A percentile compares a stretch with the other conserved stretches of the same genome.
Evolutionary conservation across 75 land plant genomes (phyloP).

Genomic region (Cupressus sempervirens): DNA sequence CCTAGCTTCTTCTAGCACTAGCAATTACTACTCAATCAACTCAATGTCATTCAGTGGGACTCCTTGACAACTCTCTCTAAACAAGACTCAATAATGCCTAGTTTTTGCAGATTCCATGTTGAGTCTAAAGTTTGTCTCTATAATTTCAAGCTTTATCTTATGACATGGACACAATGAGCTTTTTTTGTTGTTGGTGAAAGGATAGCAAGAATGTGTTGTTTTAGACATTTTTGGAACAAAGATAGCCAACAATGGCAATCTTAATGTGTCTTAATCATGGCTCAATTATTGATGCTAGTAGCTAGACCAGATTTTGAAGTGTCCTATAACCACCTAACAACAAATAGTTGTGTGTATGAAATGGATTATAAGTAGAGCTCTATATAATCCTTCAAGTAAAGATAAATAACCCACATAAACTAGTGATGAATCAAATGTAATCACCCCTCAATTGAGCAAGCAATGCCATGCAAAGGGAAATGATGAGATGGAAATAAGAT

Average conservation of each 20-base stretch:
- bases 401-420: neutral
- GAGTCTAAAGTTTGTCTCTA: too few relatives aligned
- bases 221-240: neutral
- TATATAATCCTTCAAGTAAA: too few relatives aligned
- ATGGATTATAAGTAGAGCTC: neutral
- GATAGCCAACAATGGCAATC: neutral
- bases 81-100: too few relatives aligned
- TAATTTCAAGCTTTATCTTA: neutral
- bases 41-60: too few relatives aligned
- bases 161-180: neutral
- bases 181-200: neutral
- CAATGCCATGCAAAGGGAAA: neutral
- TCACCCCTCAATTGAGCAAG: neutral
- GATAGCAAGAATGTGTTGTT: neutral
- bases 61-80: too few relatives aligned
- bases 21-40: too few relatives aligned
- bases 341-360: neutral
- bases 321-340: neutral
- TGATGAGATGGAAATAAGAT: neutral
- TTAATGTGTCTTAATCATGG: neutral
- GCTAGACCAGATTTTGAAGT: neutral
- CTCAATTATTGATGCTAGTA: neutral
- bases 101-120: too few relatives aligned
- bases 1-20: too few relatives aligned
- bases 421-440: neutral